These are phyloP conservation scores for Beauveria australis DNA, from an alignment of 2,329 filamentous ascomycete species.

Conservation along the genomic window DNA sequence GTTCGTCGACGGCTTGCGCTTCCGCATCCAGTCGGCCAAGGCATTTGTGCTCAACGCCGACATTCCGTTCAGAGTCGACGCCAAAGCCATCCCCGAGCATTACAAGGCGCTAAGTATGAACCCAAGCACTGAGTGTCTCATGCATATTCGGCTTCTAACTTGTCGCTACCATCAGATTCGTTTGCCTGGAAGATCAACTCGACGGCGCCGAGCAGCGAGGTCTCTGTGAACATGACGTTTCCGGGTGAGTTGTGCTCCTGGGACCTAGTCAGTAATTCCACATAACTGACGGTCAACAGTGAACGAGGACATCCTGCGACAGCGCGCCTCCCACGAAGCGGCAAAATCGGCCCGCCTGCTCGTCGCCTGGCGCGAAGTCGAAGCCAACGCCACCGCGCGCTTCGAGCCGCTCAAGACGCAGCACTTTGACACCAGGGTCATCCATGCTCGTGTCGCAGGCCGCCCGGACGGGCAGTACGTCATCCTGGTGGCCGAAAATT, in stretches of 20 bases:
- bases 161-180: not conserved
- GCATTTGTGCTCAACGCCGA: slow-evolving; percentile 6
- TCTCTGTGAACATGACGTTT: not conserved
- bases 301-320: not conserved
- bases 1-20: slow-evolving; percentile 21
- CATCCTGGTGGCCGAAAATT: not conserved
- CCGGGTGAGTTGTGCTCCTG: not conserved
- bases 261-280: not conserved
- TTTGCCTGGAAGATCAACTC: not conserved
- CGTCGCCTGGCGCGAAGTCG: not conserved
- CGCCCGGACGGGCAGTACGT: not conserved
- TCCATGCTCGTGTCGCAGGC: not conserved
- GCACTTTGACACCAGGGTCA: not conserved
- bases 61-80: not conserved
- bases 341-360: not conserved
- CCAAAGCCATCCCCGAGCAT: not conserved
- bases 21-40: slow-evolving; percentile 8
- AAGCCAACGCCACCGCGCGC: not conserved
- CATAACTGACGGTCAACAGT: not conserved
- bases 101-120: not conserved
- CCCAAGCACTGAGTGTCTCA: not conserved
- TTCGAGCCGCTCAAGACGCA: not conserved
- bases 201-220: not conserved
- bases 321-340: not conserved
- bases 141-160: not conserved